Evolutionary conservation across 768 basidiomycete genomes (phyloP), one percentile per base, ranked within the genome.

Genomic region (Pisolithus albus): DNA sequence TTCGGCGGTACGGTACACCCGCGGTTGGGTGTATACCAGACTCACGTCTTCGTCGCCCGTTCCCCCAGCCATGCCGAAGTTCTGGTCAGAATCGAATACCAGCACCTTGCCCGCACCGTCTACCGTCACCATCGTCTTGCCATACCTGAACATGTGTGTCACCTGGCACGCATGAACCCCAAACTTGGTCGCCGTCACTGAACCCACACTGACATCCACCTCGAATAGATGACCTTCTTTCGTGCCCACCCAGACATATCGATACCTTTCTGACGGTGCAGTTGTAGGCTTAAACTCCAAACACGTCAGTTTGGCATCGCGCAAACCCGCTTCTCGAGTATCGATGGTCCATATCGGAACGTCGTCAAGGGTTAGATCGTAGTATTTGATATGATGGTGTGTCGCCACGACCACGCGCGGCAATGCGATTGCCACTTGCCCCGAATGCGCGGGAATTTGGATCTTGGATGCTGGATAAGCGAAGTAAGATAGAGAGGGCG

Each of bases 211-310:
- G 37, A 87, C 72, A 61, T 97, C 91, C 50, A 95, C 57, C 72
- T 96, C 93, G 57, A 85, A 75, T 23, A 99, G 53, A 64, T 87
- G 83, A 0, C 95, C 95, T 23, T 95, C 92, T 70, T 88, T 92
- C 26, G 91, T 91, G 4, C 94, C 95, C 10, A 86, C 70, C 94
- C 94, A 97, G 2, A 92, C 59, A 50, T 80, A 75, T 28, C 73
- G 73, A 2, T 87, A 89, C 16, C 77, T 72, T 48, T 84, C 79
- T 0, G 56, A 68, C n/a, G 67, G 58, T 9, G 64, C 58, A 2
- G 56, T 59, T 2, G 76, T 74, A 0, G 85, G 77, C 15, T 85
- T 75, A 64, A 93, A 90, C 65, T 86, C 91, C 68, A 95, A 75
- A 19, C 84, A 81, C 1, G 84, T 84, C 36, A 94, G 75, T 58